Percentiles rank a stretch among this genome's conserved stretches.
Conservation (phyloP, 176 grass and related monocot genomes). For the Ensete glaucum region DNA sequence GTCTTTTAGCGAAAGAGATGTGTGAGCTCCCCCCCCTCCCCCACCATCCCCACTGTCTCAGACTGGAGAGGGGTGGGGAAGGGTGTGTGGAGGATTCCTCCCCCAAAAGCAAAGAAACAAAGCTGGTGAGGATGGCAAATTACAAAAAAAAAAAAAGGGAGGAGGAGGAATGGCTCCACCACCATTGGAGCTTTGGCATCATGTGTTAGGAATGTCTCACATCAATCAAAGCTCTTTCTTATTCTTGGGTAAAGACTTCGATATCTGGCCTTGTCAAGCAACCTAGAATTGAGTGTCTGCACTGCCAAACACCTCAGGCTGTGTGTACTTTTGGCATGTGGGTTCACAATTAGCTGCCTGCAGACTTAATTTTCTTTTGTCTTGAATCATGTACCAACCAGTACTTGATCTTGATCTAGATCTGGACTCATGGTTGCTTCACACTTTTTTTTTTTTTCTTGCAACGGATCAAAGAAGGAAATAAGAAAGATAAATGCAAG, state of each 20-base stretch:
- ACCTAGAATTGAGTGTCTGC: background rate
- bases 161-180: background rate
- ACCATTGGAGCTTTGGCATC: background rate
- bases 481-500: too few relatives aligned
- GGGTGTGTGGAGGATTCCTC: background rate
- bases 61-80: background rate
- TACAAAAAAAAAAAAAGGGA: too few relatives aligned
- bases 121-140: background rate
- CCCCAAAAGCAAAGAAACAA: conserved; percentile 3
- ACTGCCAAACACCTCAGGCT: background rate
- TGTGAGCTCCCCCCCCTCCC: background rate
- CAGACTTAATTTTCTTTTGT: too few relatives aligned
- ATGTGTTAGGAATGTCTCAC: background rate
- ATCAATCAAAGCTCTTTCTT: conserved; percentile 4
- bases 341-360: background rate
- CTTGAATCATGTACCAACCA: too few relatives aligned
- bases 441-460: too few relatives aligned
- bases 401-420: too few relatives aligned
- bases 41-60: background rate
- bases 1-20: conserved; percentile 4
- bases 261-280: background rate
- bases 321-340: background rate
- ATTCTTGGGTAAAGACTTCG: background rate
- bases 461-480: too few relatives aligned
- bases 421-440: too few relatives aligned